A percentile compares a stretch with the other conserved stretches of the same genome.
phyloP scores from a whole-genome alignment of 345 rosid species.

The Eucalyptus albens region DNA sequence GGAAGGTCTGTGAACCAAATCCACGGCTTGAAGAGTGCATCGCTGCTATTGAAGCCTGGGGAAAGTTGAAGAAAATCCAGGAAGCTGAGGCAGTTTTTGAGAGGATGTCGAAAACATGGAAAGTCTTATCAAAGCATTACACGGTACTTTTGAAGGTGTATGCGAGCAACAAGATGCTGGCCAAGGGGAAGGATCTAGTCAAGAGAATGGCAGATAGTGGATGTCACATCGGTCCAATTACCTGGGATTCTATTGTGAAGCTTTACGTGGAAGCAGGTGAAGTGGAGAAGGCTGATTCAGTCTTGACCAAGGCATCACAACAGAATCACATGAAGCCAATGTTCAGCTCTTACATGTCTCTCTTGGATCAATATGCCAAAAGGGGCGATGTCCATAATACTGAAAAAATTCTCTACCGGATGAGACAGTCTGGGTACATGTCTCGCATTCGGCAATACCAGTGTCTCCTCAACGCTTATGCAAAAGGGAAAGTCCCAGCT shows the following conservation, averaged over 20 bases:
- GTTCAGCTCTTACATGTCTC: conserved; percentile 52
- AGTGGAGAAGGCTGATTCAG: conserved; percentile 71
- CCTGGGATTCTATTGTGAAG: conserved; percentile 88
- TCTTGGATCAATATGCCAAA: conserved; percentile 68
- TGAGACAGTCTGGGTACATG: conserved; percentile 70
- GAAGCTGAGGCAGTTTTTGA: conserved; percentile 77
- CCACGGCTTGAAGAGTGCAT: conserved; percentile 43
- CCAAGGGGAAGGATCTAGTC: conserved; percentile 62
- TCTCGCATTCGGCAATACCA: conserved; percentile 58
- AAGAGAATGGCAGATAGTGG: conserved; percentile 64
- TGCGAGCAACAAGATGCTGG: conserved; percentile 59
- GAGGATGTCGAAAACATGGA: conserved; percentile 18
- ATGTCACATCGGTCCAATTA: conserved; percentile 49
- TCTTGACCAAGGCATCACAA: conserved; percentile 54
- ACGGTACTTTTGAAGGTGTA: conserved; percentile 59
- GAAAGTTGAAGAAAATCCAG: conserved; percentile 47
- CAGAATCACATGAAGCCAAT: conserved; percentile 53
- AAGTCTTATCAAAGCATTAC: conserved; percentile 41
- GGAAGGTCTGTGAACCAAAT: conserved; percentile 58
- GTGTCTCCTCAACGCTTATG: conserved; percentile 41
- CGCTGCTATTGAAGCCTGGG: conserved; percentile 85
- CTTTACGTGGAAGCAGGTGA: conserved; percentile 84
- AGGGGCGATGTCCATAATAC: conserved; percentile 76
- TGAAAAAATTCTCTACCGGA: conserved; percentile 59
- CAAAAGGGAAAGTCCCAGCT: conserved; percentile 54